Evolutionary conservation across 768 basidiomycete genomes (phyloP), one percentile per base, ranked within the genome.

Genomic region (Boletus coccyginus): DNA sequence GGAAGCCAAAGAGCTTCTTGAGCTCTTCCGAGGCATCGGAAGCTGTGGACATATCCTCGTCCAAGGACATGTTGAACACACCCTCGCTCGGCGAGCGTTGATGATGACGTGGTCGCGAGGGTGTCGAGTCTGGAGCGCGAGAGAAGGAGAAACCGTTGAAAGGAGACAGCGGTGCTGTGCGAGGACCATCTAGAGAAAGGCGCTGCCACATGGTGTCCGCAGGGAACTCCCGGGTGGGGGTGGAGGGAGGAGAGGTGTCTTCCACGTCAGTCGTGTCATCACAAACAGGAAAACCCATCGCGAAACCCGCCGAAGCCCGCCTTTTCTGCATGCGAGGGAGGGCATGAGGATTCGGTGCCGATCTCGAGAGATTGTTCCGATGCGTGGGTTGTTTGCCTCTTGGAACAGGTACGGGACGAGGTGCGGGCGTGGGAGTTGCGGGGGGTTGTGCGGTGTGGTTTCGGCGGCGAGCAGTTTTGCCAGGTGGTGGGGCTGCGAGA

Each of bases 51-150:
- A 72, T 64, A 58, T 84, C 86, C 66, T 89, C 88, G 59, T 90
- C 88, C 46, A 86, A 84, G 48, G 84, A 86, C 81, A 90, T 84
- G 66, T 77, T 70, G 70, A 90, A 90, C n/a, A 90, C 75, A 38
- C 85, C 85, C 47, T 90, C 89, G 66, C 86, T 89, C 9, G 88
- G 87, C 7, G 80, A 75, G 53, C 87, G 81, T 41, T 70, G 74
- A 65, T 89, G 87, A 49, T 76, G 63, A 42, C 76, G 74, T 52
- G 65, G 14, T 6, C 60, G 65, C 2, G 75, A 70, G 3, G 81
- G 74, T n/a, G 73, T 75, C 14, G 70, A 68, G 45, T 63, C 66
- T 19, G 58, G 55, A n/a, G 50, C 58, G 29, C 52, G 45, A 50
- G 66, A 61, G 60, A 83, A 81, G 0, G 81, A 75, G 64, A 80